Conservation (phyloP, 1,284 basidiomycete species). For the Malassezia equina region DNA sequence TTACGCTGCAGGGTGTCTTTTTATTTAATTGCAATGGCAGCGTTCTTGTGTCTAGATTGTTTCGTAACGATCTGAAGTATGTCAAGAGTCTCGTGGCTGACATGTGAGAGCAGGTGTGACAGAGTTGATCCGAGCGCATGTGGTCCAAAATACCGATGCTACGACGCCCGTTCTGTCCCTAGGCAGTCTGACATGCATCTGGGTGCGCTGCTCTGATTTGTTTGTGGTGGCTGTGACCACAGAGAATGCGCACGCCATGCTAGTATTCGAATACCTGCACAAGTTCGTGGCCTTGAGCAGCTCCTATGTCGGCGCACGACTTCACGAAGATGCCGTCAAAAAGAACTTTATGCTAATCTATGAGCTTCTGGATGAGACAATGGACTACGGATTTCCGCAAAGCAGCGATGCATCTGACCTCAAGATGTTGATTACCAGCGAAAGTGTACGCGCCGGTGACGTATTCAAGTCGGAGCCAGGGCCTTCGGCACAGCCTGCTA, state of each 20-base stretch:
- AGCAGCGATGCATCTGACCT: conserved; percentile 95
- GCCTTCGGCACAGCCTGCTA: conserved; percentile 86
- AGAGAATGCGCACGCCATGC: conserved; percentile 93
- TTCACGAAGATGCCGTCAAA: conserved; percentile 91
- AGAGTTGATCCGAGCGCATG: conserved; percentile 59
- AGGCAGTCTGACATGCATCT: conserved; percentile 93
- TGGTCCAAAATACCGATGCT: conserved; percentile 91
- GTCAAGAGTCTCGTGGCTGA: background rate
- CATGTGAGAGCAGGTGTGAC: conserved; percentile 21
- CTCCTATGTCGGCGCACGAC: conserved; percentile 91
- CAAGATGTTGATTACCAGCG: conserved; percentile 95
- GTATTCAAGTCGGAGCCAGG: conserved; percentile 82
- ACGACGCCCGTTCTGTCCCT: conserved; percentile 94
- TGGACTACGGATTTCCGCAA: conserved; percentile 98
- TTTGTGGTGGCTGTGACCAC: conserved; percentile 91
- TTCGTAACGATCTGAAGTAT: conserved; percentile 36
- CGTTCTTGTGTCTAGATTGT: conserved; percentile 48
- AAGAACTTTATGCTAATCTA: conserved; percentile 67
- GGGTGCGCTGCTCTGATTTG: conserved; percentile 85
- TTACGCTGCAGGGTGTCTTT: conserved; percentile 65
- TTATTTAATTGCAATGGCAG: conserved; percentile 97
- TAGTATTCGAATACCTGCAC: conserved; percentile 96
- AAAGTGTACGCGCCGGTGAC: conserved; percentile 71
- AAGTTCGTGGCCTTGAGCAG: conserved; percentile 85
- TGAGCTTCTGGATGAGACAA: conserved; percentile 57